Evolutionary conservation across 345 rosid species (phyloP), one percentile per base, ranked within the genome.

Genomic region (Arabidopsis arenosa): DNA sequence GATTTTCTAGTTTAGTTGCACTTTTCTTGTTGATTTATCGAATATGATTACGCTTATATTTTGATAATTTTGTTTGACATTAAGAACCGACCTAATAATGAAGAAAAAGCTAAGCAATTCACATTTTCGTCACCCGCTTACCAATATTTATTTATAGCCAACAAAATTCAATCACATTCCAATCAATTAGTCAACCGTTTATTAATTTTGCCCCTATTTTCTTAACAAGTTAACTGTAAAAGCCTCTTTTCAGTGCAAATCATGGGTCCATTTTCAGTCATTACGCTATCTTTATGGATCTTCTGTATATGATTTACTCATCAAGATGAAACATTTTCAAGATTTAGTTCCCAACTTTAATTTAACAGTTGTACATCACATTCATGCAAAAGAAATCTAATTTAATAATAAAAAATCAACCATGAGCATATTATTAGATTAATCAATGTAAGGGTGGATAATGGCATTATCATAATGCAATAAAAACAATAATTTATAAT

Each of bases 41-140:
- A 51, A 51, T 18, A 49, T 49, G 55, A 18, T 48, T 47, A 47
- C 9, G 52, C 21, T 15, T 6, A 49, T 28, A 14, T 63, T 13
- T 11, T 44, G 77, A 73, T 73, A 40, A 36, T 11, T 30, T 68
- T 60, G 75, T 68, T 76, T 76, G 79, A 76, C 79, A 70, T 41
- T 68, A 61, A 51, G 75, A 69, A 76, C 75, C 75, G 79, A 76
- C 79, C 79, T 61, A 75, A 75, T 75, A 59, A 52, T 68, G 69
- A 75, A 61, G 69, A 68, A 68, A 75, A 75, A 52, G 75, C 32
- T 61, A 68, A 32, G 55, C 57, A 43, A 5, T 59, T 75, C 5
- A 47, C 4, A 32, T 18, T 30, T 59, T 41, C n/a, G 47, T 40
- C 66, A 76, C 59, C 63, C 70, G 53, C 80, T 68, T 67, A 59